Evolutionary conservation across 352 stramenopile species (phyloP).

Genomic region (Blastocystis hominis): DNA sequence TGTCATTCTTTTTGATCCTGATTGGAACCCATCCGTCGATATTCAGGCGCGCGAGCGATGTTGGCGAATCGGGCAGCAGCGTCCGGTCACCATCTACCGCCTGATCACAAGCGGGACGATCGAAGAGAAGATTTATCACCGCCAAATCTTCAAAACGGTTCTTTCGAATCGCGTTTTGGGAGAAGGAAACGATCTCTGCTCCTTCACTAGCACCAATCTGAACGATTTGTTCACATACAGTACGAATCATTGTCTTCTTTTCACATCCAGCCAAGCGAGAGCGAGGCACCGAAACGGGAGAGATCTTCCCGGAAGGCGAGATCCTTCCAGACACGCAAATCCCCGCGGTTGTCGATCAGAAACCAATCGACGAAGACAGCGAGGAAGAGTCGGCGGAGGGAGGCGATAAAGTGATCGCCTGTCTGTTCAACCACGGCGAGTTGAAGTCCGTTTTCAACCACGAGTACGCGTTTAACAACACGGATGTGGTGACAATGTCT

Average conservation of each 20-base stretch:
- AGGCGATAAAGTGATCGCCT: conserved; percentile 74
- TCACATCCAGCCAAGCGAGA: conserved; percentile 62
- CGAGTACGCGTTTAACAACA: conserved; percentile 64
- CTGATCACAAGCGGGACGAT: conserved; percentile 92
- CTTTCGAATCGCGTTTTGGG: conserved; percentile 89
- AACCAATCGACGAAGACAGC: conserved; percentile 16
- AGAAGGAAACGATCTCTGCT: conserved; percentile 85
- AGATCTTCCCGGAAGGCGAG: conserved; percentile 68
- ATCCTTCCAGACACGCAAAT: conserved; percentile 67
- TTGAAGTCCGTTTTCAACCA: conserved; percentile 88
- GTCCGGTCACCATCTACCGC: conserved; percentile 76
- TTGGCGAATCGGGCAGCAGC: conserved; percentile 82
- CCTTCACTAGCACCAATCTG: conserved; percentile 89
- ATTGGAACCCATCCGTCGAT: conserved; percentile 85
- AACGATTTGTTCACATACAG: conserved; percentile 81
- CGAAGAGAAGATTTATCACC: conserved; percentile 99
- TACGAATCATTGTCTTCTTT: too few relatives aligned
- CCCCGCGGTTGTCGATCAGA: conserved; percentile 53
- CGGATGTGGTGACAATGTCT: conserved; percentile 28
- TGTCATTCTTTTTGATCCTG: conserved; percentile 92
- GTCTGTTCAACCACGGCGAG: conserved; percentile 77
- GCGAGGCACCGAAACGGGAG: conserved; percentile 77
- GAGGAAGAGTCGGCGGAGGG: conserved; percentile 65
- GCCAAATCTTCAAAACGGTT: conserved; percentile 97
- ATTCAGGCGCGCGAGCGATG: conserved; percentile 88